Conservation (phyloP, 2,329 filamentous ascomycete genomes). For the Paecilomyces niveus region DNA sequence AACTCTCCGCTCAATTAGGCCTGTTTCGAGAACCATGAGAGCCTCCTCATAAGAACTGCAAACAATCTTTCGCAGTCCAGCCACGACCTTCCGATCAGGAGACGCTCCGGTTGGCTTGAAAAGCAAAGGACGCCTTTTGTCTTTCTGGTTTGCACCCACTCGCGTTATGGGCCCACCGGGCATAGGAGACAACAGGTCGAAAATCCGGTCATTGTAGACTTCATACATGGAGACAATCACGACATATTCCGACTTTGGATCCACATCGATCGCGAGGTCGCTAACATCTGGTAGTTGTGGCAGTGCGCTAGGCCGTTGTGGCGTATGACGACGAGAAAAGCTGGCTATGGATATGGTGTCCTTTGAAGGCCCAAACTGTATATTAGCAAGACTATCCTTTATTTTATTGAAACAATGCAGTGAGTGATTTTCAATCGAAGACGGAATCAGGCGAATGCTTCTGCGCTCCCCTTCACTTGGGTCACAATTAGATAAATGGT, state of each 20-base stretch:
- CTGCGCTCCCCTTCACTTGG: neutral
- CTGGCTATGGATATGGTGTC: conserved; percentile 52
- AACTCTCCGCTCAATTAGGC: conserved; percentile 77
- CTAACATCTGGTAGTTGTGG: conserved; percentile 70
- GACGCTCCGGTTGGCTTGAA: conserved; percentile 90
- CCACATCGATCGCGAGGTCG: conserved; percentile 59
- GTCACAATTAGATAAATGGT: neutral
- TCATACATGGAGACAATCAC: conserved; percentile 97
- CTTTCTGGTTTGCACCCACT: conserved; percentile 50
- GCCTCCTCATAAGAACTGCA: conserved; percentile 79
- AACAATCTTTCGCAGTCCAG: conserved; percentile 82
- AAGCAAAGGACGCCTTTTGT: conserved; percentile 70
- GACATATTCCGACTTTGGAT: conserved; percentile 69
- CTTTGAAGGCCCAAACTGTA: conserved; percentile 38
- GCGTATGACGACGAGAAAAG: conserved; percentile 50
- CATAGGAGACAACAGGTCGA: conserved; percentile 70
- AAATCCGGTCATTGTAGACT: conserved; percentile 97
- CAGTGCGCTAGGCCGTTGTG: conserved; percentile 63
- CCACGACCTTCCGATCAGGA: conserved; percentile 88
- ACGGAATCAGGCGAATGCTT: neutral
- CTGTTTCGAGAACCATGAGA: conserved; percentile 81
- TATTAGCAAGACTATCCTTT: conserved; percentile 29
- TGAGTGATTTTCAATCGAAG: neutral
- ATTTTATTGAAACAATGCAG: conserved; percentile 5
- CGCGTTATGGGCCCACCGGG: conserved; percentile 35